phyloP scores from a whole-genome alignment of 2,329 filamentous ascomycete species.

The Aspergillus fructus region DNA sequence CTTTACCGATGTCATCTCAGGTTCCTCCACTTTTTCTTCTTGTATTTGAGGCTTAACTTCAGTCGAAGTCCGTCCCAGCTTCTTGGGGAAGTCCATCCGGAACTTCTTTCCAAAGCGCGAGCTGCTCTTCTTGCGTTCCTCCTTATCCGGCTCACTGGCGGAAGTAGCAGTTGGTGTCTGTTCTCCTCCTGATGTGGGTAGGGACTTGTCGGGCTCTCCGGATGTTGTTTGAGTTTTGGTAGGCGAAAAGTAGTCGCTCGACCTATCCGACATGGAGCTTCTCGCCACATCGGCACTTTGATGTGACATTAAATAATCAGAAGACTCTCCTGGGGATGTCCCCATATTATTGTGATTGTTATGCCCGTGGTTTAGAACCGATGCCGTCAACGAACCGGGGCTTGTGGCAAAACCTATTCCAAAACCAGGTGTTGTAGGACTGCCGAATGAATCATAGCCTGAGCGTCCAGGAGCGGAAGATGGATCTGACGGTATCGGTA shows the following conservation, averaged over 20 bases:
- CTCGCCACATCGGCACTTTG: constrained; percentile 50
- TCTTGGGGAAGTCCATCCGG: constrained; percentile 75
- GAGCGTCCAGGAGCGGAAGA: constrained; percentile 55
- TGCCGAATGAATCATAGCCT: constrained; percentile 59
- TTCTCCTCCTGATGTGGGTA: constrained; percentile 44
- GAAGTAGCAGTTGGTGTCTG: constrained; percentile 46
- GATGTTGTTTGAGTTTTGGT: constrained; percentile 48
- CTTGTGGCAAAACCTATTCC: constrained; percentile 72
- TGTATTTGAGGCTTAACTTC: constrained; percentile 69
- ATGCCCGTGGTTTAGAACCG: constrained; percentile 22
- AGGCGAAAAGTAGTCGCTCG: constrained; percentile 75
- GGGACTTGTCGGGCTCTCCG: constrained; percentile 51
- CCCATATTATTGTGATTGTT: constrained; percentile 31
- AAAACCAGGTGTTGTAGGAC: constrained; percentile 70
- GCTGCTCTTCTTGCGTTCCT: constrained; percentile 57
- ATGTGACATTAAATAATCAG: constrained; percentile 47
- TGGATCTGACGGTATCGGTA: constrained; percentile 36
- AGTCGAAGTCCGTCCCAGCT: constrained; percentile 67
- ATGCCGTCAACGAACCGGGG: constrained; percentile 49
- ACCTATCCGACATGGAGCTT: constrained; percentile 58
- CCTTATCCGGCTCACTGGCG: constrained; percentile 58
- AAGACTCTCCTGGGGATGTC: constrained; percentile 32
- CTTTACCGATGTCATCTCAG: constrained; percentile 52
- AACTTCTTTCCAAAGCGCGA: constrained; percentile 82
- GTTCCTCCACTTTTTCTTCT: constrained; percentile 69